Evolutionary conservation across 2,329 filamentous ascomycete genomes (phyloP), one percentile per base, ranked within the genome.

Genomic region (Seiridium cupressi): DNA sequence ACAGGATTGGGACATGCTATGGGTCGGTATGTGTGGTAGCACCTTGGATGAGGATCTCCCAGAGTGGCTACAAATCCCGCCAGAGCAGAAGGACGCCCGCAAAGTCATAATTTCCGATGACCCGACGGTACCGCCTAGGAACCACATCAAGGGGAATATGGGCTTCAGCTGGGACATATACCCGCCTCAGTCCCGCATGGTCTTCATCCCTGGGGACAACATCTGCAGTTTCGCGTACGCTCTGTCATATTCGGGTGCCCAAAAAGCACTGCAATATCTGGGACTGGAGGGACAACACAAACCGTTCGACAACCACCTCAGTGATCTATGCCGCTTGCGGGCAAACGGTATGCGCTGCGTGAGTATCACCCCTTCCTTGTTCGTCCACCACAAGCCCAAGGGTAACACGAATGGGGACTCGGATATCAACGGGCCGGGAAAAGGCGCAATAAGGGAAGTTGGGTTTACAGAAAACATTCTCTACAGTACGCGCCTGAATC

Each of bases 1-100:
- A 9, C 74, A 76, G 56, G 70, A 77, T 61, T 84, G 81, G 82
- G 82, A 85, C 64, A 67, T 84, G 40, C 73, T 84, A 32, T 84
- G 81, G 80, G 71, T 84, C 2, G 81, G 82, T 34, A 78, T 80
- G 61, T 84, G 81, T 65, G 77, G 77, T 42, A 72, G 71, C 48
- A 66, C 69, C 9, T 73, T 76, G 57, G 71, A 72, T 4, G 62
- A 68, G 59, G 54, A 65, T 35, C 62, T 70, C 10, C 63, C 67
- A 13, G 65, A 68, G 51, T 9, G 44, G 26, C 31, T 57, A 18
- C 13, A 44, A 5, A 57, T 57, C 18, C 54, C 54, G 7, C 9
- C 26, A 5, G 31, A 42, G 13, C 63, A 60, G 54, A 62, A 42
- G 10, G 58, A 60, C 40, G 44, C 26, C 34, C 56, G 64, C 6